Evolutionary conservation across 2,329 filamentous ascomycete species (phyloP).

Genomic region (Gremmenia infestans): DNA sequence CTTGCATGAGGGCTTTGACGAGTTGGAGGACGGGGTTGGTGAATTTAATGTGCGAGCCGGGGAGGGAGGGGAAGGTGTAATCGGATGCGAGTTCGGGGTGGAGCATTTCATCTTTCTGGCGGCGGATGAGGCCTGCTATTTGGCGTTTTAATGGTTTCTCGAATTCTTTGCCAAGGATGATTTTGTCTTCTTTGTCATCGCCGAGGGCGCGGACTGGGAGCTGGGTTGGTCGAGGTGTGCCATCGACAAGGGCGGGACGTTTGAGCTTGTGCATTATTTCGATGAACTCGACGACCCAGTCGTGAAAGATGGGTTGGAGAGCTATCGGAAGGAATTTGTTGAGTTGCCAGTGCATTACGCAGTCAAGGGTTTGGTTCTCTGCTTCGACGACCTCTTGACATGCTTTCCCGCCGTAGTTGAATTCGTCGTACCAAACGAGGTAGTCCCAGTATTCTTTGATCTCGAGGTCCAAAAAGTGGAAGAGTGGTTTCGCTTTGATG

Average conservation of each 20-base stretch:
- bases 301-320: constrained; percentile 79
- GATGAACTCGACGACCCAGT: constrained; percentile 94
- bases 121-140: constrained; percentile 72
- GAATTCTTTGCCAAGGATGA: constrained; percentile 75
- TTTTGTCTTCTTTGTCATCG: constrained; percentile 52
- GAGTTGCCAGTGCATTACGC: constrained; percentile 98
- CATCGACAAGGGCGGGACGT: constrained; percentile 48
- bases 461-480: constrained; percentile 94
- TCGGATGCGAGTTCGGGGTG: constrained; percentile 84
- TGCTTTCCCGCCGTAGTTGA: constrained; percentile 95
- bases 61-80: constrained; percentile 78
- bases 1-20: constrained; percentile 89
- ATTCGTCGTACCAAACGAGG: constrained; percentile 97
- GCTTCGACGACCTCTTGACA: constrained; percentile 73
- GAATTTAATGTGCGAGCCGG: constrained; percentile 60
- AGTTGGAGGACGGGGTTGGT: constrained; percentile 82
- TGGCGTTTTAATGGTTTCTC: constrained; percentile 89
- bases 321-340: constrained; percentile 77
- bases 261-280: constrained; percentile 89
- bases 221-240: constrained; percentile 55
- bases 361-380: constrained; percentile 78
- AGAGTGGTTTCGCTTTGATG: constrained; percentile 90
- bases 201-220: constrained; percentile 52
- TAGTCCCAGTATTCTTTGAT: constrained; percentile 99
- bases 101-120: constrained; percentile 82